phyloP scores from a whole-genome alignment of 2,329 filamentous ascomycete genomes.

The Colletotrichum navitas region DNA sequence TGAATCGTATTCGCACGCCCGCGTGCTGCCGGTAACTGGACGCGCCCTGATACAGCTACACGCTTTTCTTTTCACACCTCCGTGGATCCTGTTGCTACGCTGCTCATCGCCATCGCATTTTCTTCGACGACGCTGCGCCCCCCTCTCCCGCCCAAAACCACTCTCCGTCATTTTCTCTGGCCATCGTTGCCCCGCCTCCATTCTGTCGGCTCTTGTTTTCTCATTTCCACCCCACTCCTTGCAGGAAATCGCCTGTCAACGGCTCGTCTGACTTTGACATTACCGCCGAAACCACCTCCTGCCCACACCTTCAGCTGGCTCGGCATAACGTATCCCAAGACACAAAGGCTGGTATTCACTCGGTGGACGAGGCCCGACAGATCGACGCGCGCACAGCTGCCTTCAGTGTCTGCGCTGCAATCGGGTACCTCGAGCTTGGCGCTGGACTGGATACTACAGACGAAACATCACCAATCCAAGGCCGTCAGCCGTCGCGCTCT shows the following conservation, averaged over 20 bases:
- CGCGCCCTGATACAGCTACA: constrained; percentile 19
- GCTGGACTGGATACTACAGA: constrained; percentile 21
- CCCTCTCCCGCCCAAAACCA: neutral
- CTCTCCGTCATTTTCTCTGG: constrained; percentile 4
- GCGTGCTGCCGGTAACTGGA: constrained; percentile 29
- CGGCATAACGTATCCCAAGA: neutral
- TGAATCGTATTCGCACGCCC: constrained; percentile 7
- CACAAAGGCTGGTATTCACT: neutral
- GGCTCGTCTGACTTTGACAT: constrained; percentile 7
- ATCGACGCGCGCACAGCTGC: constrained; percentile 21
- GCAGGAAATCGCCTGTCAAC: neutral
- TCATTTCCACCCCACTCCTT: constrained; percentile 8
- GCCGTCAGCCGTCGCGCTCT: constrained; percentile 11
- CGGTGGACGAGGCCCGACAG: neutral
- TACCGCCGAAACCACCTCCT: constrained; percentile 6
- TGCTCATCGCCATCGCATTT: constrained; percentile 22
- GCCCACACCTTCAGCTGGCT: constrained; percentile 3
- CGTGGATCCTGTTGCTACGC: constrained; percentile 32
- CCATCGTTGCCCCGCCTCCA: constrained; percentile 8
- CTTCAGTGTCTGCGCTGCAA: constrained; percentile 19
- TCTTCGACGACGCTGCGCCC: constrained; percentile 7
- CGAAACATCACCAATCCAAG: constrained; percentile 31
- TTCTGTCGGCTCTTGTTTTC: neutral
- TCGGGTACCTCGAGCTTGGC: constrained; percentile 8
- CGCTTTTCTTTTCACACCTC: constrained; percentile 13